Evolutionary conservation across 1,284 basidiomycete species (phyloP), one percentile per base, ranked within the genome.

Genomic region (Mixia osmundae): DNA sequence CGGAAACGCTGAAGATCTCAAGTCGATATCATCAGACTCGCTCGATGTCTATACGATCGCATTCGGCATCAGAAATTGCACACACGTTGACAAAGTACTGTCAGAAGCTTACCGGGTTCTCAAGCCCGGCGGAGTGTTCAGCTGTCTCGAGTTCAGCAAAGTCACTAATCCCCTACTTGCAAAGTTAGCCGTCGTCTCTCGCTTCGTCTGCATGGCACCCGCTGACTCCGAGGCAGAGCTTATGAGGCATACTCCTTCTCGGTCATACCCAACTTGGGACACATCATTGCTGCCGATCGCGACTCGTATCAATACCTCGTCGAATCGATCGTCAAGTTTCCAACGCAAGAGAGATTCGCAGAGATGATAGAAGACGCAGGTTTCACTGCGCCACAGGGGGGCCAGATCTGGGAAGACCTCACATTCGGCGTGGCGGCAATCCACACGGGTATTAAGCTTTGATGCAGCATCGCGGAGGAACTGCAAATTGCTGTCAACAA

Each of bases 41-140:
- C 79, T 91, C 47, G 87, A 99, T 58, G 62, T 95, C 12, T 99
- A 94, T 62, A 99, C 91, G 16, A 95, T 99, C 53, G 85, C 91
- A 0, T 99, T 99, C 54, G 89, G 91, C 23, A 97, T 97, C 48
- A 69, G 91, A 35, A 99, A 99, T 56, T 91, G 82, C 64, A 99
- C 91, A 7, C 80, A 80, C 38, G 70, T 95, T 44, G 75, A 79
- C 8, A 71, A 71, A 18, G 91, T 87, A 12, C 63, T 99, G 29
- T 64, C 66, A 42, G 85, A 95, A 56, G 91, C 91, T 3, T 65
- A 91, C 56, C 71, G 91, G 14, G 85, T 97, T 9, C 67, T 99
- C 36, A 95, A 91, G 57, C 89, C 89, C 0, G 91, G 91, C 46
- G 91, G 85, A 37, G 77, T 72, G 4, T 91, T 99, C 56, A 79